Conservation (phyloP, 371 early-diverging fungal genomes). For the Caulochytrium protostelioides region DNA sequence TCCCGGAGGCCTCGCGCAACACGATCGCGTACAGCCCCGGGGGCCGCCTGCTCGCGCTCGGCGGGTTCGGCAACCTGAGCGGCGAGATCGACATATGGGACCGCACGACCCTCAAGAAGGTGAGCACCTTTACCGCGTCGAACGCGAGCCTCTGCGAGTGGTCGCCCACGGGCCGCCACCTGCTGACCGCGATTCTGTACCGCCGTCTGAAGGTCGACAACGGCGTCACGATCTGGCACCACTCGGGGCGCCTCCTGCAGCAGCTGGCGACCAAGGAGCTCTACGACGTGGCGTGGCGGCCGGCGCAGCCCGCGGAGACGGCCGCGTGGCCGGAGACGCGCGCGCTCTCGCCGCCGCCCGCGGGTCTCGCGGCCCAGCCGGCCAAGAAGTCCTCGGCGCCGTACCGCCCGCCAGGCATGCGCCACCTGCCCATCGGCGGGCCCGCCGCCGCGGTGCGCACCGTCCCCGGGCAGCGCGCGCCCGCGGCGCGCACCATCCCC, state of each 20-base stretch:
- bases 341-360: slow-evolving; percentile 11
- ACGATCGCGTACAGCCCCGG: slow-evolving; percentile 67
- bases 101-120: slow-evolving; percentile 50
- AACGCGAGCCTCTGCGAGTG: slow-evolving; percentile 71
- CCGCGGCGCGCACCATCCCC: slow-evolving; percentile 2
- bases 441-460: slow-evolving; percentile 13
- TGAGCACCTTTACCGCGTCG: slow-evolving; percentile 51
- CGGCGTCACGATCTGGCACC: slow-evolving; percentile 86
- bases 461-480: background rate
- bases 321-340: slow-evolving; percentile 10
- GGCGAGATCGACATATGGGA: slow-evolving; percentile 88
- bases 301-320: background rate
- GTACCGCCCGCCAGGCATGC: slow-evolving; percentile 1
- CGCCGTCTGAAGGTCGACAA: slow-evolving; percentile 91
- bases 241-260: slow-evolving; percentile 65
- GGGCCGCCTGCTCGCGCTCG: slow-evolving; percentile 62
- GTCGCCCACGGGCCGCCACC: slow-evolving; percentile 74
- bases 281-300: slow-evolving; percentile 45
- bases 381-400: slow-evolving; percentile 2
- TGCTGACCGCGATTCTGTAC: slow-evolving; percentile 78
- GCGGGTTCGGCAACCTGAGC: slow-evolving; percentile 87
- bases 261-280: slow-evolving; percentile 55
- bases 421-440: slow-evolving; percentile 3
- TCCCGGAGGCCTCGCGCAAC: slow-evolving; percentile 72
- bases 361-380: slow-evolving; percentile 5